These are phyloP conservation scores for Fusarium tjaetaba DNA, from an alignment of 2,329 filamentous ascomycete species.

Conservation along the genomic window DNA sequence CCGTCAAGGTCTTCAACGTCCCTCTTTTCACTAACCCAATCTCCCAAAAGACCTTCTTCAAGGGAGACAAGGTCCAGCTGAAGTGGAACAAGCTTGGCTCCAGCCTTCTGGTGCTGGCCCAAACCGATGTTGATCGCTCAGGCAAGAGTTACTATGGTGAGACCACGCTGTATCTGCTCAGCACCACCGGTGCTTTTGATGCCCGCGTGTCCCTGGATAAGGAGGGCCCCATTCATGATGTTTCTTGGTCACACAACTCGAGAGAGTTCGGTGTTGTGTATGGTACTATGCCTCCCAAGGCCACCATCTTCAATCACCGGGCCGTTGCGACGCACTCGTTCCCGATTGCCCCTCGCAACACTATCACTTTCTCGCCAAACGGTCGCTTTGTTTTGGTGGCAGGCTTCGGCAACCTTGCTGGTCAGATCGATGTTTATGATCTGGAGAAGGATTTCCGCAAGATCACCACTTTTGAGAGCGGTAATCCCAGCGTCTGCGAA, in stretches of 20 bases:
- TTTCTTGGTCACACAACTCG: constrained; percentile 97
- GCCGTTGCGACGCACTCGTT: constrained; percentile 87
- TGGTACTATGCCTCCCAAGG: constrained; percentile 99
- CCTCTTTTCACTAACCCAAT: constrained; percentile 84
- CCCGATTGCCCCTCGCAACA: constrained; percentile 89
- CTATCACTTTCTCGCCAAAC: constrained; percentile 92
- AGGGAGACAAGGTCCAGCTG: constrained; percentile 97
- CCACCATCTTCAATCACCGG: constrained; percentile 94
- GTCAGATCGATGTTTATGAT: constrained; percentile 98
- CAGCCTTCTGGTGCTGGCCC: constrained; percentile 90
- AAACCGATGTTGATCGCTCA: constrained; percentile 97
- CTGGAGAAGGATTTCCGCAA: constrained; percentile 93
- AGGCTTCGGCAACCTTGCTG: constrained; percentile 96
- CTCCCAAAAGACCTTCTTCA: constrained; percentile 99
- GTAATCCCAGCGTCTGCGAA: constrained; percentile 94
- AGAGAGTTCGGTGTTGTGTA: constrained; percentile 98
- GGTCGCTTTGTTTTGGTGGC: constrained; percentile 93
- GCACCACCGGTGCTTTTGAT: constrained; percentile 90
- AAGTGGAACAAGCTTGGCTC: constrained; percentile 97
- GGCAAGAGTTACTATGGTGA: constrained; percentile 99
- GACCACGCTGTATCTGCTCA: constrained; percentile 95
- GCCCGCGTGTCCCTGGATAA: constrained; percentile 93
- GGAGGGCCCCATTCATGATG: constrained; percentile 97
- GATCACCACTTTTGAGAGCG: constrained; percentile 91
- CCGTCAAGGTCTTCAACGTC: constrained; percentile 93